Base-by-base conservation (phyloP, 208 protist genomes). In the Wallacemonas sp. region DNA sequence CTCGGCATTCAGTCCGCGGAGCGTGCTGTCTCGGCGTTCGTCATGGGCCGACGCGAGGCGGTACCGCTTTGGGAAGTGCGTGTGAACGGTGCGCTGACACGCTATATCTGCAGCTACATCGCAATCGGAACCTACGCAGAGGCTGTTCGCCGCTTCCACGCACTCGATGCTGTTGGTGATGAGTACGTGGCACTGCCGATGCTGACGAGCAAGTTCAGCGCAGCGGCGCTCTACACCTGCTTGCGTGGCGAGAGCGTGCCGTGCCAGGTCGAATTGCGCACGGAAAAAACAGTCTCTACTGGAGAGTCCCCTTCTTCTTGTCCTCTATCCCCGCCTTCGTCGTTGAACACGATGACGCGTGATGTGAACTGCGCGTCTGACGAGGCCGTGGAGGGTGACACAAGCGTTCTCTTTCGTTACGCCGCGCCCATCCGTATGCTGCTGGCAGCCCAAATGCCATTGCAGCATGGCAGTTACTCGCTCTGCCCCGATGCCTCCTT, bases 51-150 rank as follows among this genome's bases (percentile, higher is more conserved):
- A 21, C 75, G 71, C 28, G 79, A 80, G 49, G 38, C 47, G 6
- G 71, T 95, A 36, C 85, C 82, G 17, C 21, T 95, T 31, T 95
- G 89, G 86, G 81, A 84, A 24, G 80, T 94, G 30, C 75, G 60
- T 17, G 47, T 91, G 12, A 73, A 78, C 47, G 42, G 36, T 21
- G 39, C 14, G 9, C 68, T 80, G 2, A 39, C 72, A 21, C 82
- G 83, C 6, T 94, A 90, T 69, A 68, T 91, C 62, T 79, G 72
- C 39, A 88, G 80, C 5, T 94, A 91, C 69, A 22, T 90, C 21
- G 69, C 84, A 0, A 67, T 79, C 12, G 89, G 85, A 27, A 77
- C 73, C 28, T 91, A 86, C 49, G 83, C 89, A 15, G 60, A 65
- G 33, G 64, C 78, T 30, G 83, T 92, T 46, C 66, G 55, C 31